Conservation (phyloP, 306 rosid genomes). For the Sechiopsis laciniata region DNA sequence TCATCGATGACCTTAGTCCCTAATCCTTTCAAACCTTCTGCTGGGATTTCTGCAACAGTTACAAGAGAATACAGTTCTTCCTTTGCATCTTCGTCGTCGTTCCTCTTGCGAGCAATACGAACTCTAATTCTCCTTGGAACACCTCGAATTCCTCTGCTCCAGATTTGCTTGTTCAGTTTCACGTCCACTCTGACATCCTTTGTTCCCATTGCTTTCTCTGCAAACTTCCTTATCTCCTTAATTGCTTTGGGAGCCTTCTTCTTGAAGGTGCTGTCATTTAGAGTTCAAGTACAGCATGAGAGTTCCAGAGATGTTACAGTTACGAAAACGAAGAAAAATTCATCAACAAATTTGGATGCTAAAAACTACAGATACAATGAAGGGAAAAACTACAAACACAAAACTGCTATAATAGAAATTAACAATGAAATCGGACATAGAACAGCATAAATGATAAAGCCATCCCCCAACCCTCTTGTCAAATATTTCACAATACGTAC, state of each 20-base stretch:
- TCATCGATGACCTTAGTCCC: constrained; percentile 88
- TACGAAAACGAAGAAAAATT: neutral
- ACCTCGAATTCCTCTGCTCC: constrained; percentile 96
- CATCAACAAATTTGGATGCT: neutral
- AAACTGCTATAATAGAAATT: neutral
- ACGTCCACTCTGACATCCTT: constrained; percentile 89
- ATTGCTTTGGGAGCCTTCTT: constrained; percentile 96
- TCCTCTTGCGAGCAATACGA: constrained; percentile 94
- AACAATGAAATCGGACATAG: neutral
- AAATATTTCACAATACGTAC: neutral
- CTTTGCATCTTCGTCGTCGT: constrained; percentile 95
- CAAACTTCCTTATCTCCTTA: constrained; percentile 89
- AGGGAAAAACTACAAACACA: neutral
- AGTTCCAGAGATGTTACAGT: neutral
- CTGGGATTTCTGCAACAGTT: constrained; percentile 75
- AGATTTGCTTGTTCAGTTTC: constrained; percentile 75
- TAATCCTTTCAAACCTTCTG: constrained; percentile 75
- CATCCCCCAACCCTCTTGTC: neutral
- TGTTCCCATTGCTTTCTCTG: constrained; percentile 89
- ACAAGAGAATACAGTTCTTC: constrained; percentile 90
- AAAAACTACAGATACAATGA: neutral
- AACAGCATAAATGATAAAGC: neutral
- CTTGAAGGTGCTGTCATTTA: constrained; percentile 66
- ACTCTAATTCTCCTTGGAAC: constrained; percentile 92
- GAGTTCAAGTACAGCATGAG: neutral